phyloP scores from a whole-genome alignment of 2,329 filamentous ascomycete genomes.

The Scedosporium minutisporum region DNA sequence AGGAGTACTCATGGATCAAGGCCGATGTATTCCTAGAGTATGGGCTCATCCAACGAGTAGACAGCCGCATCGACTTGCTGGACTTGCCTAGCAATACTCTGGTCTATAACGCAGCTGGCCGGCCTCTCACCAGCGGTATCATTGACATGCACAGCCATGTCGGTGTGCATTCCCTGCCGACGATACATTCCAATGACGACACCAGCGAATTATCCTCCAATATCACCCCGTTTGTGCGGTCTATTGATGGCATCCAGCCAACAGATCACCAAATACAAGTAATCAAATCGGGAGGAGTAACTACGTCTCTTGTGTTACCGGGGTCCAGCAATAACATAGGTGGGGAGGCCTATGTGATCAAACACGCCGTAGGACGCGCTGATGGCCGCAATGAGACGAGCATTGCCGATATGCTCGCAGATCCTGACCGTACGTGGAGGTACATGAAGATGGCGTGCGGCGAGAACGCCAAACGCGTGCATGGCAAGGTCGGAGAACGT shows the following conservation, averaged over 20 bases:
- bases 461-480: slow-evolving; percentile 57
- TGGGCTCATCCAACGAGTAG: slow-evolving; percentile 52
- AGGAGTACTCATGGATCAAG: slow-evolving; percentile 48
- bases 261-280: slow-evolving; percentile 55
- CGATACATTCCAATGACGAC: slow-evolving; percentile 44
- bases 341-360: slow-evolving; percentile 60
- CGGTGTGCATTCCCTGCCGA: slow-evolving; percentile 47
- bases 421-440: slow-evolving; percentile 54
- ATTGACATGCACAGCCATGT: slow-evolving; percentile 66
- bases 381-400: slow-evolving; percentile 56
- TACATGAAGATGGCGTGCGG: slow-evolving; percentile 73
- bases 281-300: slow-evolving; percentile 64
- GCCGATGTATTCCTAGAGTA: slow-evolving; percentile 52
- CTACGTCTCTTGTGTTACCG: slow-evolving; percentile 56
- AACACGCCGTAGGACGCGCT: slow-evolving; percentile 51
- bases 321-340: slow-evolving; percentile 64
- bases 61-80: slow-evolving; percentile 24
- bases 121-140: slow-evolving; percentile 55
- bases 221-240: slow-evolving; percentile 58
- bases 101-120: slow-evolving; percentile 48
- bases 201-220: slow-evolving; percentile 54
- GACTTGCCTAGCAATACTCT: slow-evolving; percentile 9
- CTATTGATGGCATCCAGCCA: slow-evolving; percentile 55
- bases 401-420: slow-evolving; percentile 52
- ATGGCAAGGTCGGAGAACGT: slow-evolving; percentile 42